Percentiles rank a stretch among this genome's conserved stretches.
Conservation (phyloP, 2,329 filamentous ascomycete genomes). For the Fusarium sp. region DNA sequence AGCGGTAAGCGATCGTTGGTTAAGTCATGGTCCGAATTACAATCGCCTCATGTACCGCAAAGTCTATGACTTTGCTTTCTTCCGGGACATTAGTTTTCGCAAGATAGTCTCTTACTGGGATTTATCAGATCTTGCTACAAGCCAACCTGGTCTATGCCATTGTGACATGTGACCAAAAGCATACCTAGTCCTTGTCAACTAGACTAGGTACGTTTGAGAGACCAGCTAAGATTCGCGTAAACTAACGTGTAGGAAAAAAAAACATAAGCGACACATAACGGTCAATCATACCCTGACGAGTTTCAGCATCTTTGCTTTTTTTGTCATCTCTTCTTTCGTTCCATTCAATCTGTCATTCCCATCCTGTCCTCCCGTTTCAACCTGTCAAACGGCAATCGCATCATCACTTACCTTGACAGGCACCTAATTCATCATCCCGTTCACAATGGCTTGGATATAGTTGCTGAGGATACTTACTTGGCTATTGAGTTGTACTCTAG, state of each 20-base stretch:
- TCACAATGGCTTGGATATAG: neutral
- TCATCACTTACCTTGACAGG: neutral
- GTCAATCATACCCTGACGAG: constrained; percentile 5
- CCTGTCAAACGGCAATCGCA: neutral
- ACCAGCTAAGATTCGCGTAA: constrained; percentile 21
- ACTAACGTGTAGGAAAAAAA: constrained; percentile 7
- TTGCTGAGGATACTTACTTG: neutral
- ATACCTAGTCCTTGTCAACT: constrained; percentile 7
- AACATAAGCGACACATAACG: constrained; percentile 9
- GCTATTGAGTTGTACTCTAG: neutral
- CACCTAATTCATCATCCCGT: neutral
- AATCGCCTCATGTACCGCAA: neutral
- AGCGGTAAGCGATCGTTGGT: neutral
- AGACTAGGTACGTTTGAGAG: constrained; percentile 3
- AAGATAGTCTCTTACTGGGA: constrained; percentile 3
- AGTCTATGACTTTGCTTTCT: neutral
- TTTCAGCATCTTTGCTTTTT: constrained; percentile 13
- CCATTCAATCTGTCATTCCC: neutral
- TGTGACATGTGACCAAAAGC: constrained; percentile 19
- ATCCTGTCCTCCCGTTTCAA: neutral
- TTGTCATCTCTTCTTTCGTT: neutral
- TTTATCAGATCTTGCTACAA: constrained; percentile 28
- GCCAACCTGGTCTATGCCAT: constrained; percentile 11
- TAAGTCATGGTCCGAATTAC: neutral
- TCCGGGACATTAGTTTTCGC: neutral